Evolutionary conservation across 2,329 filamentous ascomycete species (phyloP).

Genomic region (Hypomyces rosellus): DNA sequence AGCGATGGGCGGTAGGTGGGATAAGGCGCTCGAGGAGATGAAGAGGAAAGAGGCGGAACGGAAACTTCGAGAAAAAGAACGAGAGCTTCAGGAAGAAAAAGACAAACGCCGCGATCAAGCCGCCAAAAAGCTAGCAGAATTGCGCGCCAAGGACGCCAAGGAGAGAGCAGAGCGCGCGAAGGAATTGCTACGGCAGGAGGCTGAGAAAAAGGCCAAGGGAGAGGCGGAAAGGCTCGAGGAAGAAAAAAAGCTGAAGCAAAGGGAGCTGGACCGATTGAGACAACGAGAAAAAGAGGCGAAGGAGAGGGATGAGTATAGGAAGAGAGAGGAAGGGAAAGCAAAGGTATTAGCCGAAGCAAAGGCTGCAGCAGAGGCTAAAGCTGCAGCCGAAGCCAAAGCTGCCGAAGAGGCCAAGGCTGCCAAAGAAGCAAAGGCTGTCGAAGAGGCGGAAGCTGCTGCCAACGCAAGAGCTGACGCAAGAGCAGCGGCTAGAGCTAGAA

Average conservation of each 20-base stretch:
- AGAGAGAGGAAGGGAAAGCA: conserved; percentile 29
- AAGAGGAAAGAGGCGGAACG: conserved; percentile 58
- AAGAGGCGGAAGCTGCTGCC: conserved; percentile 29
- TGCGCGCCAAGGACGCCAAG: conserved; percentile 50
- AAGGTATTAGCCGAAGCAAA: conserved; percentile 13
- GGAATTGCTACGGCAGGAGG: conserved; percentile 32
- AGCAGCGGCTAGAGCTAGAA: conserved; percentile 21
- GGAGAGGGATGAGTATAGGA: conserved; percentile 39
- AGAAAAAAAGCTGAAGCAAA: conserved; percentile 22
- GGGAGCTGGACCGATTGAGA: conserved; percentile 30
- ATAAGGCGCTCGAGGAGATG: conserved; percentile 63
- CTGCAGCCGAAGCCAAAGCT: conserved; percentile 34
- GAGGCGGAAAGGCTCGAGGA: conserved; percentile 29
- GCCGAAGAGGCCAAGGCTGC: conserved; percentile 40
- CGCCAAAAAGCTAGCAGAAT: conserved; percentile 45
- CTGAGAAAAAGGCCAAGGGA: conserved; percentile 29
- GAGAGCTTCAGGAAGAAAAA: conserved; percentile 54
- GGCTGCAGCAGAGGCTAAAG: conserved; percentile 26
- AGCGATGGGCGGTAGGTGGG: conserved; percentile 46
- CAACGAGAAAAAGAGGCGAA: conserved; percentile 30
- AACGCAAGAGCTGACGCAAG: conserved; percentile 23
- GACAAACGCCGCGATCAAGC: conserved; percentile 53
- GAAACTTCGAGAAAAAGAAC: conserved; percentile 54
- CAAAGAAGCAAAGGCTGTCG: conserved; percentile 19
- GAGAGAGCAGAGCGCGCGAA: conserved; percentile 39